phyloP scores from a whole-genome alignment of 1,284 basidiomycete genomes.

The Ustilago curta region DNA sequence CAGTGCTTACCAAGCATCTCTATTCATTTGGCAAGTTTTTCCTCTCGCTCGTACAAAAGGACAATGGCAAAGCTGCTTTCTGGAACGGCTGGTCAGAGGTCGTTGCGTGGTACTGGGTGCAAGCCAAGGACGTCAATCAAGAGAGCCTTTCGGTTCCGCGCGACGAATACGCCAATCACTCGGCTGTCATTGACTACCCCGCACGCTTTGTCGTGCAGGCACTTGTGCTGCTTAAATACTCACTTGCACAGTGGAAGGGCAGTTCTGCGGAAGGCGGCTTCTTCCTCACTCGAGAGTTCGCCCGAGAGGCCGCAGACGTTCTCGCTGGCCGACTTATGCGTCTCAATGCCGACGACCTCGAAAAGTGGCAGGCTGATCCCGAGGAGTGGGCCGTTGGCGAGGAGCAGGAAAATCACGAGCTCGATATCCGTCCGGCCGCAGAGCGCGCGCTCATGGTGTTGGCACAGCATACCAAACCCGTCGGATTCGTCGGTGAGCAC shows the following conservation, averaged over 20 bases:
- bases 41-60: conserved; percentile 57
- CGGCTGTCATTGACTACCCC: conserved; percentile 56
- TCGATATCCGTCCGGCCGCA: conserved; percentile 66
- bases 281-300: conserved; percentile 57
- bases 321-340: conserved; percentile 60
- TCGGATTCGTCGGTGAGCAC: conserved; percentile 53
- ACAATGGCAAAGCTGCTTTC: conserved; percentile 60
- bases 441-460: conserved; percentile 61
- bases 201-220: conserved; percentile 64
- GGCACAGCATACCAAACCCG: conserved; percentile 50
- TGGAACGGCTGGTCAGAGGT: conserved; percentile 68
- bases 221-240: conserved; percentile 58
- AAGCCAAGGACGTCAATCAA: conserved; percentile 45
- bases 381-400: conserved; percentile 65
- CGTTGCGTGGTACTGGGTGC: conserved; percentile 65
- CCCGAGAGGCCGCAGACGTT: conserved; percentile 56
- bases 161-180: conserved; percentile 42
- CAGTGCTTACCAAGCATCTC: conserved; percentile 64
- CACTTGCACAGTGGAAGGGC: conserved; percentile 61
- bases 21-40: conserved; percentile 66
- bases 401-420: conserved; percentile 57
- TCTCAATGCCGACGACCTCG: conserved; percentile 59
- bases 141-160: conserved; percentile 48
- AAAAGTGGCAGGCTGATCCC: conserved; percentile 60
- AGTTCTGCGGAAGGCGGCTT: conserved; percentile 35